Evolutionary conservation across 2,329 filamentous ascomycete genomes (phyloP), one percentile per base, ranked within the genome.

Genomic region (Cercospora sojina): DNA sequence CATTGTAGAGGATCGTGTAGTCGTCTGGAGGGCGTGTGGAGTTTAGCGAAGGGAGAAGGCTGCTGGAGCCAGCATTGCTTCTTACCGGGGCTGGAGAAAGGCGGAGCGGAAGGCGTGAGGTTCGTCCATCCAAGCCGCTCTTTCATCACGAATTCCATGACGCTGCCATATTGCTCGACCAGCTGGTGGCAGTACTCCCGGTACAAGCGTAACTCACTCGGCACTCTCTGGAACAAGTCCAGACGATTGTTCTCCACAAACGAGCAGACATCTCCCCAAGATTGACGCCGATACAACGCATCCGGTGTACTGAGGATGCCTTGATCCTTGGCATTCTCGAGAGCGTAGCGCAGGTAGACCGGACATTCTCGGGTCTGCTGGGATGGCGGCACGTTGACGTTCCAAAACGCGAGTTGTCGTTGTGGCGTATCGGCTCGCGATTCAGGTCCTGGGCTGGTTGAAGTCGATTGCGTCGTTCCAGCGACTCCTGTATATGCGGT

Each of bases 201-300:
- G 76, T 97, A 98, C 51, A 86, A 85, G n/a, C 91, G 84, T 65
- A 97, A 83, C 62, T 95, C 87, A 3, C 88, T 90, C 0, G 94
- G 93, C 1, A 88, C 79, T 20, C 94, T 87, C 73, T 90, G 89
- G 78, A 98, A 96, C 12, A 82, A 81, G 74, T 92, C 88, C 55
- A 97, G 88, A 8, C 85, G 85, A 80, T 96, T 93, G 55, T 81
- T 81, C 16, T 74, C 75, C 65, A 91, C 85, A 68, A 93, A 83
- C 25, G 84, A 77, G 74, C 82, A 83, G 61, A 94, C 90, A 69
- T 89, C 82, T 4, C 84, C 80, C 94, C 94, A 98, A 0, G 84
- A 82, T 74, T 89, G 83, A 59, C 84, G 77, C 59, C 77, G 78
- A 79, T 91, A 95, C 10, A 87, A 79, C 12, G 82, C 77, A 76